Percentiles rank a stretch among this genome's conserved stretches.
Conservation (phyloP, 1,284 basidiomycete genomes). For the Apiotrichum gracile region DNA sequence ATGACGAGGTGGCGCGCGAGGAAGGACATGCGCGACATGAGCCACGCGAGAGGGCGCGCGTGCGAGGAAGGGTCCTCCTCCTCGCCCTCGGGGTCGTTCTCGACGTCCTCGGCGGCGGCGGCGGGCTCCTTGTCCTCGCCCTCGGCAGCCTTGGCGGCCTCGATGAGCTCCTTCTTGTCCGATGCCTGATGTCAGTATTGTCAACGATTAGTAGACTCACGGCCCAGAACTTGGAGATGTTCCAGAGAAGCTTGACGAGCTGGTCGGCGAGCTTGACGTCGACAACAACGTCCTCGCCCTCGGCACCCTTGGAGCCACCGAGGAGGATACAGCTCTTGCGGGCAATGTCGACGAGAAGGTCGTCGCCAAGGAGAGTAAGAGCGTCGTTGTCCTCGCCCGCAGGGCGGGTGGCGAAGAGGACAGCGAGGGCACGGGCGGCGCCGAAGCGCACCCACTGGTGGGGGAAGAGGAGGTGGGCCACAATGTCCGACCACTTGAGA, state of each 20-base stretch:
- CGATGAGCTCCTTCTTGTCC: no score
- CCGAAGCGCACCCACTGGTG: conserved; percentile 91
- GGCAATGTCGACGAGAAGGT: conserved; percentile 64
- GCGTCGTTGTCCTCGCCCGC: background rate
- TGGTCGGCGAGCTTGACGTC: conserved; percentile 74
- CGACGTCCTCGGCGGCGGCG: conserved; percentile 30
- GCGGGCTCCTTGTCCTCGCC: conserved; percentile 36
- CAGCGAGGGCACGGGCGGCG: conserved; percentile 69
- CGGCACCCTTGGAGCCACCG: conserved; percentile 53
- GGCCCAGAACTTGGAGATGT: conserved; percentile 78
- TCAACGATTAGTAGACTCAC: background rate
- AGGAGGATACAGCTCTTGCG: conserved; percentile 73
- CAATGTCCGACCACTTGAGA: conserved; percentile 62
- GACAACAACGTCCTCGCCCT: conserved; percentile 47
- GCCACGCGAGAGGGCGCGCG: conserved; percentile 73
- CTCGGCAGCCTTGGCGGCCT: no score
- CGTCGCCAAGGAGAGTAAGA: conserved; percentile 7
- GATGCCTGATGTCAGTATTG: conserved; percentile 13
- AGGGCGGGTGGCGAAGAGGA: conserved; percentile 54
- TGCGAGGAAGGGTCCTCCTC: conserved; percentile 18
- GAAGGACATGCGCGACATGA: conserved; percentile 90
- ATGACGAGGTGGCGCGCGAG: conserved; percentile 57
- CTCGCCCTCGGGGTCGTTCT: conserved; percentile 38
- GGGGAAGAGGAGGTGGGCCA: conserved; percentile 72
- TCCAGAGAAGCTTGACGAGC: conserved; percentile 90